phyloP scores from a whole-genome alignment of 225 moss, liverwort and hornwort genomes.

The Pleurozium schreberi region DNA sequence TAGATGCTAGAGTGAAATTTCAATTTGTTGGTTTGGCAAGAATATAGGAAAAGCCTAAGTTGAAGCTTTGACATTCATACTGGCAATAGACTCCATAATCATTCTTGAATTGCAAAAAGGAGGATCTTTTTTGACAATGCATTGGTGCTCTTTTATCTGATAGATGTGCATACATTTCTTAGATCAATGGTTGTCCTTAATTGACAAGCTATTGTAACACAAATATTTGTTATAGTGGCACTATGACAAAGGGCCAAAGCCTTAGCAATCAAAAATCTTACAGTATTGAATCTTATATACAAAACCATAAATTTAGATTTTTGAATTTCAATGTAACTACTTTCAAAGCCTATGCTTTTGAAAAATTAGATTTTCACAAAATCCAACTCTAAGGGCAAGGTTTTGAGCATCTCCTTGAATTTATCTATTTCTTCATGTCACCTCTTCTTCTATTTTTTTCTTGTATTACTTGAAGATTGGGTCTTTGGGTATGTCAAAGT shows the following conservation, averaged over 20 bases:
- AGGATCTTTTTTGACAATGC: no score
- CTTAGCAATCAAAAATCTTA: background rate
- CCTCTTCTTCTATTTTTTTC: background rate
- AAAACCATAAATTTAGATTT: background rate
- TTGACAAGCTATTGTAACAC: background rate
- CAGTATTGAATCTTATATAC: background rate
- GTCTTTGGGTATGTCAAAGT: background rate
- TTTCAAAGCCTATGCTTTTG: accelerated
- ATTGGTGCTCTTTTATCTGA: accelerated
- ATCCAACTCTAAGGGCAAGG: background rate
- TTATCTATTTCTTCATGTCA: background rate
- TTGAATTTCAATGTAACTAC: background rate
- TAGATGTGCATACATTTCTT: background rate
- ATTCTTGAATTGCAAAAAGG: background rate
- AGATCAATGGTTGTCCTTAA: background rate
- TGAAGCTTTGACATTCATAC: background rate
- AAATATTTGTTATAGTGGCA: no score
- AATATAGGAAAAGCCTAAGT: no score
- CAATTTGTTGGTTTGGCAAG: background rate
- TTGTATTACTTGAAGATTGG: background rate
- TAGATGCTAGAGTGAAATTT: background rate
- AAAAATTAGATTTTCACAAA: background rate
- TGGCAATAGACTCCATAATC: background rate
- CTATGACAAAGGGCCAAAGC: background rate
- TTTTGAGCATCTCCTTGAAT: background rate